phyloP scores from a whole-genome alignment of 305 asterid genomes.

The Solanum hybrid region DNA sequence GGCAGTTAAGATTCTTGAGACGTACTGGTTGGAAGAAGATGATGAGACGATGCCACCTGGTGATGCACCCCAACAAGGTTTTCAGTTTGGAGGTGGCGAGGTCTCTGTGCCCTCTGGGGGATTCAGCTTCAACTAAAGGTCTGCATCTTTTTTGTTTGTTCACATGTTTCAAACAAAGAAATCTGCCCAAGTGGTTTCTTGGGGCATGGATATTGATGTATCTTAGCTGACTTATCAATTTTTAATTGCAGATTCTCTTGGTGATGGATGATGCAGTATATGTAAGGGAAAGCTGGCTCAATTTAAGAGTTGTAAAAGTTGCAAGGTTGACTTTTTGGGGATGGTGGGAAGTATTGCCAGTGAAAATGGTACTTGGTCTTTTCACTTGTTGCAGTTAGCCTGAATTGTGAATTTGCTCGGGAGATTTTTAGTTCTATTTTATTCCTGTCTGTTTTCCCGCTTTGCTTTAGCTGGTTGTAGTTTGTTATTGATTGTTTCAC shows the following conservation, averaged over 20 bases:
- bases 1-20: constrained; percentile 78
- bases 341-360: background rate
- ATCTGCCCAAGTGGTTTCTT: background rate
- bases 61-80: constrained; percentile 38
- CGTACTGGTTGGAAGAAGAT: constrained; percentile 74
- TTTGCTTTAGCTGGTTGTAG: background rate
- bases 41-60: constrained; percentile 58
- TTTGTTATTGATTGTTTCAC: background rate
- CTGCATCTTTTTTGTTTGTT: background rate
- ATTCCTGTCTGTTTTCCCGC: background rate
- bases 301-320: background rate
- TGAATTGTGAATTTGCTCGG: background rate
- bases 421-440: background rate
- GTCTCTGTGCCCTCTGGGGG: constrained; percentile 54
- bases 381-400: background rate
- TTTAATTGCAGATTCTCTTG: background rate
- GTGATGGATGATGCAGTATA: background rate
- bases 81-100: constrained; percentile 57
- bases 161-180: background rate
- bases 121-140: constrained; percentile 47
- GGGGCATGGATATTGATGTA: background rate
- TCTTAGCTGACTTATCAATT: background rate
- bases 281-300: background rate
- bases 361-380: background rate
- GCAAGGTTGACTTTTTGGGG: background rate